Percentiles rank a stretch among this genome's conserved stretches.
phyloP scores from a whole-genome alignment of 108 stramenopile genomes.

The Nitzschia inconspicua region DNA sequence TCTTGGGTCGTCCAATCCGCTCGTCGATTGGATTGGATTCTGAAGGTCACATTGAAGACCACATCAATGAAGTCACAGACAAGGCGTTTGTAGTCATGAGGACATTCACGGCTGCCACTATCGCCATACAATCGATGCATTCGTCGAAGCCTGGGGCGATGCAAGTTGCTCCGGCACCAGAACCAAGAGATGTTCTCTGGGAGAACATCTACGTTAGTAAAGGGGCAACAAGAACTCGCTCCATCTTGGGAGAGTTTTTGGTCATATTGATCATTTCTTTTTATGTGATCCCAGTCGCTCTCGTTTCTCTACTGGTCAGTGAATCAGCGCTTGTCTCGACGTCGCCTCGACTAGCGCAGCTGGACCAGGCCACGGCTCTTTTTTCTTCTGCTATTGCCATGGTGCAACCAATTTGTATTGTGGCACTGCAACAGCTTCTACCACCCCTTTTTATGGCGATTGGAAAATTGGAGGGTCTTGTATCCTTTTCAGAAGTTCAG shows the following conservation, averaged over 20 bases:
- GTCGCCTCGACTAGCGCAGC: slow-evolving; percentile 73
- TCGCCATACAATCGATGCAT: slow-evolving; percentile 92
- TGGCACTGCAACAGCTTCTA: slow-evolving; percentile 73
- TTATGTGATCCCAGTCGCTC: slow-evolving; percentile 80
- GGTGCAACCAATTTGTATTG: slow-evolving; percentile 85
- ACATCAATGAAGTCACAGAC: slow-evolving; percentile 86
- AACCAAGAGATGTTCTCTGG: slow-evolving; percentile 85
- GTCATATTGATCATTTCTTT: slow-evolving; percentile 77
- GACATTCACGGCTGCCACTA: slow-evolving; percentile 89
- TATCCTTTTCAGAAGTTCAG: slow-evolving; percentile 81
- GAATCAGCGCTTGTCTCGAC: slow-evolving; percentile 74
- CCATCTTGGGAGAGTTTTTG: slow-evolving; percentile 69
- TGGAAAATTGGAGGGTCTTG: slow-evolving; percentile 69
- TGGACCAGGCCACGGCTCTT: slow-evolving; percentile 73
- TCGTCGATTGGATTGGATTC: slow-evolving; percentile 26
- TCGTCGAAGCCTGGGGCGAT: slow-evolving; percentile 81
- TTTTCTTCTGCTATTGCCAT: slow-evolving; percentile 77
- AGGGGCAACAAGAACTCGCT: slow-evolving; percentile 69
- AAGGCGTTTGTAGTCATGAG: slow-evolving; percentile 91
- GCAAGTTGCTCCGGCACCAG: slow-evolving; percentile 83
- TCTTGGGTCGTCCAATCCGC: slow-evolving; percentile 69
- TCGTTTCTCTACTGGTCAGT: slow-evolving; percentile 84
- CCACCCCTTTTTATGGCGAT: slow-evolving; percentile 83
- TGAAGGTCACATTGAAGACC: slow-evolving; percentile 75
- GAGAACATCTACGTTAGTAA: slow-evolving; percentile 85